Conservation (phyloP, 2,329 filamentous ascomycete species). For the Penicillium sp. region DNA sequence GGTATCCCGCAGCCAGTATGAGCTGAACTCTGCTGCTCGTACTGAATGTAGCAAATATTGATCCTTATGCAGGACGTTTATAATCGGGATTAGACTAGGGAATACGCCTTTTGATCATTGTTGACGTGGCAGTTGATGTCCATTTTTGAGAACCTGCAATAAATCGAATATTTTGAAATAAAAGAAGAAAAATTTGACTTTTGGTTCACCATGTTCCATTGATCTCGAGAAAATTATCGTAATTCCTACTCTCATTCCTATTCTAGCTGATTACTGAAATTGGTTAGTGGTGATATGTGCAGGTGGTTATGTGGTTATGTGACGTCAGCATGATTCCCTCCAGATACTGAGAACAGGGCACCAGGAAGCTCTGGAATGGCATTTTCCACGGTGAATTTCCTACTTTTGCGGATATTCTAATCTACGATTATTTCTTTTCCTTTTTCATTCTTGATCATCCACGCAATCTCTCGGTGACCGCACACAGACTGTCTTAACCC, state of each 20-base stretch:
- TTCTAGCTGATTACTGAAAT: constrained; percentile 25
- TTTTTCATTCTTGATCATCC: not conserved
- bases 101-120: not conserved
- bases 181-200: not conserved
- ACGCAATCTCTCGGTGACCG: not conserved
- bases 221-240: not conserved
- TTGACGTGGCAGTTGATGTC: constrained; percentile 20
- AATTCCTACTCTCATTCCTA: not conserved
- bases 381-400: not conserved
- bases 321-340: constrained; percentile 38
- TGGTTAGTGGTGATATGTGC: constrained; percentile 19
- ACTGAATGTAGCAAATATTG: constrained; percentile 6
- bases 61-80: constrained; percentile 10
- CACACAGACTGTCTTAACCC: not conserved
- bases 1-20: constrained; percentile 2
- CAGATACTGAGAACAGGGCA: constrained; percentile 22
- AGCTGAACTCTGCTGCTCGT: not conserved
- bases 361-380: not conserved
- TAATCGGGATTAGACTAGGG: constrained; percentile 16
- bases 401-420: not conserved
- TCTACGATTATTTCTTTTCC: not conserved
- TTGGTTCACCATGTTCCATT: not conserved
- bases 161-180: not conserved
- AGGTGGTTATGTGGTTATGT: constrained; percentile 11
- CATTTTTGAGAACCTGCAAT: not conserved